Base-by-base conservation (phyloP, 352 stramenopile species). In the Globisporangium paroecandrum region DNA sequence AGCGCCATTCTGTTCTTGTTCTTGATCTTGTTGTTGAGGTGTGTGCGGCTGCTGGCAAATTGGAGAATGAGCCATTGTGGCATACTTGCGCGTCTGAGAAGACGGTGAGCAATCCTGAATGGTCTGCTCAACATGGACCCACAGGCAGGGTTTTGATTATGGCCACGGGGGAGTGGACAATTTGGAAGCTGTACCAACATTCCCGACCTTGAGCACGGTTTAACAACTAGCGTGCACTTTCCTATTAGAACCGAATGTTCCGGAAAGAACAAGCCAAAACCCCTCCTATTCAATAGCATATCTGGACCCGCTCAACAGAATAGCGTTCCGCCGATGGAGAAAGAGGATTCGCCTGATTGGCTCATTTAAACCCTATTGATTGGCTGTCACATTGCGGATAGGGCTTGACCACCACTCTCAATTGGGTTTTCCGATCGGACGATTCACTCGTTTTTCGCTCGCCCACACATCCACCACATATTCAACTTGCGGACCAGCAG, bases 1-100 rank as follows among this genome's bases (percentile, higher is more conserved):
- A 68, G 53, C 53, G 62, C 62, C 62, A 68, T 68, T 1, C 9
- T 49, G 10, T 13, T 47, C 8, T 29, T 65, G 58, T 25, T 43
- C 6, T 24, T 13, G 22, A 12, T 29, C 12, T 20, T 15, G 54
- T 0, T 25, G 27, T 3, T 13, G 29, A 12, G 32, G 8, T 15
- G 22, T 27, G 29, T 41, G 27, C 29, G 29, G 20, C 13, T 1
- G 56, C 12, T 38, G 32, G 56, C n/a, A 29, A 38, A 49, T 49
- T 49, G 9, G 12, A 22, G 32, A 62, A 20, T 62, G 56, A 62
- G 32, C 29, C 4, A 12, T n/a, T 46, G 32, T 12, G 29, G 20
- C 24, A 27, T 56, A 27, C n/a, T 29, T 56, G n/a, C 8, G 22
- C 18, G 47, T 18, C 13, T 12, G 24, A 27, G 49, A 27, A 56